Conservation (phyloP, 441 rosid species). For the Pelargonium fulgidum region DNA sequence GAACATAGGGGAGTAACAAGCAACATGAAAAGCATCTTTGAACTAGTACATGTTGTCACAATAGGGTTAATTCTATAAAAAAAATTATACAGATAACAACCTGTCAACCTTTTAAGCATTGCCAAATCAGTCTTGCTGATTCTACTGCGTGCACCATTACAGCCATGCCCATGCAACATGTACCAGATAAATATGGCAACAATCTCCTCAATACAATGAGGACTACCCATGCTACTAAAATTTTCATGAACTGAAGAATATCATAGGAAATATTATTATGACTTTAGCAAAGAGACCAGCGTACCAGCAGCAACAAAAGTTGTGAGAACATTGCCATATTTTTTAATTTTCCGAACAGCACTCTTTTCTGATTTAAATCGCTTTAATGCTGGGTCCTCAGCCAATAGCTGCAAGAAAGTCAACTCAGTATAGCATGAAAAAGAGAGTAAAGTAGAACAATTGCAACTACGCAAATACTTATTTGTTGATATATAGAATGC, state of each 20-base stretch:
- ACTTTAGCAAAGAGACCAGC: not conserved
- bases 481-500: not conserved
- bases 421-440: slow-evolving; percentile 1
- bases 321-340: not conserved
- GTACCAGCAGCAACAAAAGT: not conserved
- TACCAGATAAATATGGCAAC: too few relatives aligned
- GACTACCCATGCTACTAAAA: too few relatives aligned
- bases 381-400: not conserved
- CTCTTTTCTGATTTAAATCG: slow-evolving; percentile 4
- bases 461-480: not conserved
- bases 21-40: too few relatives aligned
- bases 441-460: not conserved
- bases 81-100: too few relatives aligned
- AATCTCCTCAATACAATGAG: too few relatives aligned
- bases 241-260: not conserved
- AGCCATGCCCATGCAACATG: too few relatives aligned
- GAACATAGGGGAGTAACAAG: too few relatives aligned
- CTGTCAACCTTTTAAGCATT: too few relatives aligned
- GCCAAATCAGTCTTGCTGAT: too few relatives aligned
- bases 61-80: too few relatives aligned
- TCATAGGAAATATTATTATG: not conserved
- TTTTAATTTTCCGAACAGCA: not conserved
- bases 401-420: slow-evolving; percentile 6
- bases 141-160: too few relatives aligned
- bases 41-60: too few relatives aligned